Evolutionary conservation across 768 basidiomycete species (phyloP).

Genomic region (Mycena albidolilacea): DNA sequence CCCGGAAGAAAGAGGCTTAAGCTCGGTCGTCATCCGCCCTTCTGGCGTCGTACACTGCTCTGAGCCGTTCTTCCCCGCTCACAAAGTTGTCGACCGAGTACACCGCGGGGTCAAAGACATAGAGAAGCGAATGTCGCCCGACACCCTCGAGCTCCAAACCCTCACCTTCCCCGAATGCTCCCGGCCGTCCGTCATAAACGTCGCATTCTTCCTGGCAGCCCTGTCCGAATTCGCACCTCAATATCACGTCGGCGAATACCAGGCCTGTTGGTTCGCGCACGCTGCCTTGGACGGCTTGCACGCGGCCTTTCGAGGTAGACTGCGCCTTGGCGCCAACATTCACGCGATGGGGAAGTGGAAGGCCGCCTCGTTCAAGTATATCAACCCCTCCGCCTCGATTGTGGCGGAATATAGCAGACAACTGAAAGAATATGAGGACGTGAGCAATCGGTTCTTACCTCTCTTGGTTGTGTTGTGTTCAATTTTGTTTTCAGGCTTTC

Average conservation of each 20-base stretch:
- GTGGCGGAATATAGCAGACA: conserved; percentile 11
- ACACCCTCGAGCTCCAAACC: conserved; percentile 20
- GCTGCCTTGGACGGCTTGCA: conserved; percentile 27
- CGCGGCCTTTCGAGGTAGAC: conserved; percentile 5
- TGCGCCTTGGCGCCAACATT: not conserved
- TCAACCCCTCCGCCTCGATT: conserved; percentile 14
- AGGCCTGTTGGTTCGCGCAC: conserved; percentile 25
- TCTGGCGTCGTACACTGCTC: conserved; percentile 14
- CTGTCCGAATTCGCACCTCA: conserved; percentile 21
- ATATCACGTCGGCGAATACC: conserved; percentile 25
- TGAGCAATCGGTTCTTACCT: not conserved
- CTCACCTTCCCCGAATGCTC: conserved; percentile 24
- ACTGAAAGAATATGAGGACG: conserved; percentile 8
- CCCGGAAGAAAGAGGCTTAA: conserved; percentile 11
- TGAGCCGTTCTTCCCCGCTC: conserved; percentile 3
- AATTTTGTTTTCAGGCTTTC: conserved; percentile 16
- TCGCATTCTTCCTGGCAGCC: conserved; percentile 11
- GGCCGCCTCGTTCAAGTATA: conserved; percentile 13
- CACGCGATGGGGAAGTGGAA: conserved; percentile 26
- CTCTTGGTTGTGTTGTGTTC: not conserved
- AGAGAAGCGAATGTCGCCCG: conserved; percentile 12
- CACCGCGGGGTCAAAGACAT: conserved; percentile 24
- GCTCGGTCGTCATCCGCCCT: not conserved
- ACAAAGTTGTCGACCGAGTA: conserved; percentile 18
- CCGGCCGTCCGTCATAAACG: conserved; percentile 17